Percentiles rank a stretch among this genome's conserved stretches.
These are phyloP conservation scores for Leccinum disarticulatum DNA, from an alignment of 768 basidiomycete genomes.

Conservation along the genomic window DNA sequence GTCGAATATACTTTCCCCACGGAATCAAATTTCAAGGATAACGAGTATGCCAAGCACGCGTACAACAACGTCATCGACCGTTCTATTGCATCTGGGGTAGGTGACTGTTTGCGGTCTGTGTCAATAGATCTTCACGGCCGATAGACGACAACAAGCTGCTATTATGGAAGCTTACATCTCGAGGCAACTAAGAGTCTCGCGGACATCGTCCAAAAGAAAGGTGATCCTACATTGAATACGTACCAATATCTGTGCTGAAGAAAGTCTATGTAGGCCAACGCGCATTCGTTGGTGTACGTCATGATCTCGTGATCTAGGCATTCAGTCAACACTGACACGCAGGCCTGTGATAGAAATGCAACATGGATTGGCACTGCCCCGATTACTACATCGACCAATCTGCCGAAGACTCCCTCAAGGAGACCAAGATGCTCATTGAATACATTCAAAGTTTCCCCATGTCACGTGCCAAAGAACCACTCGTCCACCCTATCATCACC, in stretches of 20 bases:
- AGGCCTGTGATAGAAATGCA: slow-evolving; percentile 26
- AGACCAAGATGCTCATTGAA: slow-evolving; percentile 62
- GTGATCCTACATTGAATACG: slow-evolving; percentile 31
- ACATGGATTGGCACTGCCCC: slow-evolving; percentile 60
- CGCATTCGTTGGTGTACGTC: slow-evolving; percentile 76
- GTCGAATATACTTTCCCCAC: slow-evolving; percentile 78
- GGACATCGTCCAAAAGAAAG: slow-evolving; percentile 58
- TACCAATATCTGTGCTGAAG: slow-evolving; percentile 4
- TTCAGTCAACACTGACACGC: slow-evolving; percentile 10
- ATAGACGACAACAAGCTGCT: slow-evolving; percentile 87
- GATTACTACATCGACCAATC: slow-evolving; percentile 64
- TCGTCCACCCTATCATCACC: slow-evolving; percentile 87
- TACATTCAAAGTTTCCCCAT: slow-evolving; percentile 59
- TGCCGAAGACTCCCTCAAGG: slow-evolving; percentile 49
- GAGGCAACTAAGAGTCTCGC: slow-evolving; percentile 78
- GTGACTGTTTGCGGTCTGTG: slow-evolving; percentile 23
- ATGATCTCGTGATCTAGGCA: neutral
- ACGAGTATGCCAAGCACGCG: slow-evolving; percentile 59
- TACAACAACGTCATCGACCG: slow-evolving; percentile 71
- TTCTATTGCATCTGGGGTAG: slow-evolving; percentile 69
- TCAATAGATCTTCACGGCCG: slow-evolving; percentile 3
- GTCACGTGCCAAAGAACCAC: slow-evolving; percentile 38
- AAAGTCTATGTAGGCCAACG: slow-evolving; percentile 58
- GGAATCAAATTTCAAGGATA: slow-evolving; percentile 71
- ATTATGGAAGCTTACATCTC: slow-evolving; percentile 80